Base-by-base conservation (phyloP, 495 filamentous ascomycete genomes). In the Xylaria scruposa region DNA sequence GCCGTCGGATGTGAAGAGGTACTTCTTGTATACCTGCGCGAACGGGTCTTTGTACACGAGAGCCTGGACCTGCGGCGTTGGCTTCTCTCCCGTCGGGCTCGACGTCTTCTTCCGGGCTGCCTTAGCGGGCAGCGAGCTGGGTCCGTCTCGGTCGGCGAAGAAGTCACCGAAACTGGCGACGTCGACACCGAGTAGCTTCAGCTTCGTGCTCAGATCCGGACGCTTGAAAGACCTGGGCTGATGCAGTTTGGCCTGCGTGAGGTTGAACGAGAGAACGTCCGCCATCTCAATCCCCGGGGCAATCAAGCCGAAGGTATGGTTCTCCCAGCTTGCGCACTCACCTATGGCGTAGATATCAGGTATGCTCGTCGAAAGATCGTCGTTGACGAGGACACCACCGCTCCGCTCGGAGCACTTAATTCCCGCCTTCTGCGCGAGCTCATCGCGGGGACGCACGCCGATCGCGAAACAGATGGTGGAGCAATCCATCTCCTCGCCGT, bases 231-330 rank as follows among this genome's bases (percentile, higher is more conserved):
- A 81, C 68, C 91, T 87, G 4, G 88, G 88, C 7, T 88, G 76
- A 72, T 97, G 92, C 0, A 87, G 85, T 78, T 91, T 90, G 3
- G 92, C 89, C 79, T 97, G 91, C 12, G 94, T 96, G 62, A 98
- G 88, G 78, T 98, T 98, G 83, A 95, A 97, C n/a, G 95, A 88
- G 3, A 97, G 86, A 6, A 98, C 91, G 76, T 98, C 95, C 0
- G 95, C 95, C 95, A 98, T 98, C 80, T 97, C 95, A 54, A 98
- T 88, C 19, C 95, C 95, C 0, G 95, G 95, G 1, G 94, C 95
- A 75, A 98, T 97, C 31, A 98, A 89, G 5, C 95, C 95, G 75
- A 94, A 98, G 0, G 94, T 97, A 78, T 97, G 92, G 76, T 90
- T 93, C 73, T 97, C 90, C 94, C 95, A 97, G 80, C 91, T 95